Evolutionary conservation across 345 rosid genomes (phyloP), one percentile per base, ranked within the genome.

Genomic region (Aurinia saxatilis): DNA sequence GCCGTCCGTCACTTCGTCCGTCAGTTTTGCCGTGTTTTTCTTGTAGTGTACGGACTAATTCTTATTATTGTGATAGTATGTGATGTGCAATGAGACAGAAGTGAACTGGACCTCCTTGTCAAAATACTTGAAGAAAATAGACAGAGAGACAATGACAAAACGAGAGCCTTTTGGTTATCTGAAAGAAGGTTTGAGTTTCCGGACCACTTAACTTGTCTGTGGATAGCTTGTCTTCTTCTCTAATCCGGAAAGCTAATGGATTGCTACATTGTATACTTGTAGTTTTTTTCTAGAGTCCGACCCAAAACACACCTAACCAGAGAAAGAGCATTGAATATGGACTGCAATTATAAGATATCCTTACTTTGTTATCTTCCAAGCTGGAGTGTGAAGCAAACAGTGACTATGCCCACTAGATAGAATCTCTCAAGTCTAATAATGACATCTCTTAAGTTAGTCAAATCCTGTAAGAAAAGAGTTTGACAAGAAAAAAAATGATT

Each of bases 151-250:
- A 49, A 33, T 38, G 74, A 48, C 59, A 70, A 55, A 70, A 70
- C 31, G 51, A 21, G 38, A 61, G 6, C 14, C 56, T 8, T 56
- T 48, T 46, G 17, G 50, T 47, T 25, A 53, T 62, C 35, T 37
- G 35, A 61, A 60, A 48, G 62, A 53, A 54, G n/a, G 45, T 42
- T 36, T 44, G 40, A 34, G 29, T 41, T 31, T 36, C 35, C 55
- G 68, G 57, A 69, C 67, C 61, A 69, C 73, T 39, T 33, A 27
- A 60, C 56, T 53, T 69, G 73, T 69, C 68, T 52, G 45, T 53
- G 5, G 62, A 69, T 61, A 37, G 19, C 41, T 69, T 69, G 73
- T 60, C 73, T 60, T 45, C 55, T 60, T 60, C 61, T 16, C 34
- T 69, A 51, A 14, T 31, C 47, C n/a, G 33, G 62, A n/a, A 61